A percentile compares a stretch with the other conserved stretches of the same genome.
These are phyloP conservation scores for Shiraia bambusicola DNA, from an alignment of 2,329 filamentous ascomycete species.

Conservation along the genomic window DNA sequence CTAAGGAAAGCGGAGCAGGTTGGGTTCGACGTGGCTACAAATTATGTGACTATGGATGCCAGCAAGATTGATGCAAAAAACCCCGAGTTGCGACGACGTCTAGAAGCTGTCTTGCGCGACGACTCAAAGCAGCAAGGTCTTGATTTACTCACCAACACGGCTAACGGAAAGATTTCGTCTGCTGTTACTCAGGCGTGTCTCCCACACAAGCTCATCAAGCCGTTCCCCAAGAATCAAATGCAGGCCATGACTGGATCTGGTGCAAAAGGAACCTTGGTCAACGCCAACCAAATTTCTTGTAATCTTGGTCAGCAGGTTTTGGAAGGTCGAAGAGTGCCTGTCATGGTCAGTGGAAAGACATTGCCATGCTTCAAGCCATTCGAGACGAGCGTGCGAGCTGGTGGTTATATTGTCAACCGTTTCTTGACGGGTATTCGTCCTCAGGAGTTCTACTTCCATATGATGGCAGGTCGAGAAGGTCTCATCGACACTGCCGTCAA, in stretches of 20 bases:
- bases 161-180: slow-evolving; percentile 70
- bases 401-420: slow-evolving; percentile 90
- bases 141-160: slow-evolving; percentile 81
- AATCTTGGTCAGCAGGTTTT: slow-evolving; percentile 96
- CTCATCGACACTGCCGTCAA: slow-evolving; percentile 99
- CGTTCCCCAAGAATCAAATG: slow-evolving; percentile 97
- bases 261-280: slow-evolving; percentile 89
- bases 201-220: slow-evolving; percentile 79
- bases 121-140: slow-evolving; percentile 87
- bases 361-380: slow-evolving; percentile 91
- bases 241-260: slow-evolving; percentile 97
- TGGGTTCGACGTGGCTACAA: slow-evolving; percentile 77
- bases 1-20: slow-evolving; percentile 67
- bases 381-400: slow-evolving; percentile 84
- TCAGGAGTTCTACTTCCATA: slow-evolving; percentile 99
- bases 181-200: slow-evolving; percentile 77
- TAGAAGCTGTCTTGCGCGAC: slow-evolving; percentile 89
- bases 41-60: slow-evolving; percentile 81
- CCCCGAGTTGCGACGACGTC: slow-evolving; percentile 69
- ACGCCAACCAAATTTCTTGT: slow-evolving; percentile 96
- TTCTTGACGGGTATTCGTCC: slow-evolving; percentile 97
- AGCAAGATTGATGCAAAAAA: slow-evolving; percentile 63
- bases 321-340: slow-evolving; percentile 88
- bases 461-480: slow-evolving; percentile 98
- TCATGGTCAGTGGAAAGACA: slow-evolving; percentile 98